These are phyloP conservation scores for Chimonanthus praecox DNA, from an alignment of 164 flowering plant species.

Conservation along the genomic window DNA sequence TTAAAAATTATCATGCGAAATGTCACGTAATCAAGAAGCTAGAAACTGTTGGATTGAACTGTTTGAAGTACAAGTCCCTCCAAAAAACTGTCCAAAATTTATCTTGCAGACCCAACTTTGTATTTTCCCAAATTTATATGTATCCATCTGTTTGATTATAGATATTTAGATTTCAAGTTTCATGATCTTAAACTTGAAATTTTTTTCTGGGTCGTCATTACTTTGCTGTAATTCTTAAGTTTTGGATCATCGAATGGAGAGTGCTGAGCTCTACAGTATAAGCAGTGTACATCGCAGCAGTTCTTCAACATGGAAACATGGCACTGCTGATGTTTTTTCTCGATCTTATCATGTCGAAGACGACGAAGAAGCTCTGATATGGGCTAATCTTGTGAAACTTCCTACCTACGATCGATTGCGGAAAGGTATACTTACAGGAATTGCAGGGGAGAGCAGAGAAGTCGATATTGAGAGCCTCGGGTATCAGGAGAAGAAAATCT, in stretches of 20 bases:
- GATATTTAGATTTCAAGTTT: not conserved
- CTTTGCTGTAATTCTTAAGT: not conserved
- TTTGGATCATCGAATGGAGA: slow-evolving; percentile 1
- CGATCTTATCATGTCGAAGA: slow-evolving; percentile 13
- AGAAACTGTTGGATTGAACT: no score
- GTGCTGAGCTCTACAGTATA: slow-evolving; percentile 1
- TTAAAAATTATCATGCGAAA: no score
- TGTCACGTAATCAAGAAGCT: no score
- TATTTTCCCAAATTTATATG: no score
- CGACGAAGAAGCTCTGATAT: slow-evolving; percentile 22
- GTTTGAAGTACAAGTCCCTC: no score
- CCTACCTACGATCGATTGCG: slow-evolving; percentile 18
- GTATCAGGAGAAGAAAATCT: slow-evolving; percentile 45
- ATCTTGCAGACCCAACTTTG: no score
- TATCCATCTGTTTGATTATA: not conserved
- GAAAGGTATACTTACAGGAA: slow-evolving; percentile 11
- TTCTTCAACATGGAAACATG: slow-evolving; percentile 8
- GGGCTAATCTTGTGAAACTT: slow-evolving; percentile 24
- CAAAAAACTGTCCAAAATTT: no score
- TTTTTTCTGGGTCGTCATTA: not conserved
- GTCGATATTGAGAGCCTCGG: slow-evolving; percentile 70
- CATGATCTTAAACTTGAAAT: not conserved
- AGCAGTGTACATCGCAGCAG: slow-evolving; percentile 4
- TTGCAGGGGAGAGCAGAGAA: slow-evolving; percentile 32
- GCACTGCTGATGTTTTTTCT: slow-evolving; percentile 10